phyloP scores from a whole-genome alignment of 1,284 basidiomycete species.

The Singerocomus rubriflavus region DNA sequence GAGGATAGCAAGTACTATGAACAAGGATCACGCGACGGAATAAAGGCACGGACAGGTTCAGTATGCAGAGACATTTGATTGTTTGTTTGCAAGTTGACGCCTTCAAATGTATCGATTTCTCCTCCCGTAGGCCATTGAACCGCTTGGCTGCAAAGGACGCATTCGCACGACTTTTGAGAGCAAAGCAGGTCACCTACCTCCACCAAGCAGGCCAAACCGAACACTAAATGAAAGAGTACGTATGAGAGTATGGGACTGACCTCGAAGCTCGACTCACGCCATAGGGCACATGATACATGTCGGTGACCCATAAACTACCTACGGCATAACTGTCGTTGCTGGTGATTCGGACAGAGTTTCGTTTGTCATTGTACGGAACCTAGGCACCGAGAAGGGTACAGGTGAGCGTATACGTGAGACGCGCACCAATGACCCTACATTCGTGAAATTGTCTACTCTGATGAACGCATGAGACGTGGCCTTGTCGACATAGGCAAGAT shows the following conservation, averaged over 20 bases:
- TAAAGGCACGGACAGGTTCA: conserved; percentile 33
- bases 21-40: background rate
- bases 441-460: conserved; percentile 65
- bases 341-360: conserved; percentile 67
- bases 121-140: conserved; percentile 61
- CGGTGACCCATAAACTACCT: conserved; percentile 65
- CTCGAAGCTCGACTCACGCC: conserved; percentile 41
- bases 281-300: conserved; percentile 68
- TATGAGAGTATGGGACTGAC: background rate
- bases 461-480: conserved; percentile 65
- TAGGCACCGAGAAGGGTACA: conserved; percentile 4
- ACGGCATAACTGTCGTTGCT: conserved; percentile 55
- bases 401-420: background rate
- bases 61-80: conserved; percentile 75
- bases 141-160: conserved; percentile 40
- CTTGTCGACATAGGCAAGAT: conserved; percentile 60
- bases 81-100: conserved; percentile 58
- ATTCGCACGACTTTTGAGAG: background rate
- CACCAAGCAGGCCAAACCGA: conserved; percentile 72
- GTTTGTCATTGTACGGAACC: conserved; percentile 56
- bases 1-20: conserved; percentile 19
- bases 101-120: conserved; percentile 78
- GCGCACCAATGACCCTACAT: conserved; percentile 32
- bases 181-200: conserved; percentile 22
- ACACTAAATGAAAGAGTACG: conserved; percentile 40